These are phyloP conservation scores for Scedosporium apiospermum DNA, from an alignment of 2,329 filamentous ascomycete genomes.

Conservation along the genomic window DNA sequence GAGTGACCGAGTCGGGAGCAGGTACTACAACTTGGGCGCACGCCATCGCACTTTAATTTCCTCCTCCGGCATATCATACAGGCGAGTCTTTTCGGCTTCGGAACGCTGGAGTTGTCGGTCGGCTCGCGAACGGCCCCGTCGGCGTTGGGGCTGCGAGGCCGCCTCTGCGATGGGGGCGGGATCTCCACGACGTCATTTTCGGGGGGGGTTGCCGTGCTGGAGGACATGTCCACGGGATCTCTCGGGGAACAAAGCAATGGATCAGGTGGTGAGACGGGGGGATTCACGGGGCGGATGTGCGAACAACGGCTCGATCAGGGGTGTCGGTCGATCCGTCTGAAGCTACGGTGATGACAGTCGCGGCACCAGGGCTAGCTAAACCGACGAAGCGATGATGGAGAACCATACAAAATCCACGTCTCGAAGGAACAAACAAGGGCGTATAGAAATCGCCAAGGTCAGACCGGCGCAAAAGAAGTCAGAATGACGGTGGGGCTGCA, in stretches of 20 bases:
- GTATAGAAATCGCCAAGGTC: too few relatives aligned
- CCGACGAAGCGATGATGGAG: too few relatives aligned
- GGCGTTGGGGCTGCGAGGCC: conserved; percentile 16
- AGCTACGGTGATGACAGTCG: too few relatives aligned
- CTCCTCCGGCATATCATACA: conserved; percentile 90
- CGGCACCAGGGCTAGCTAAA: too few relatives aligned
- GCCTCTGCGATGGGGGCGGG: conserved; percentile 7
- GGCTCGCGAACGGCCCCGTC: conserved; percentile 30
- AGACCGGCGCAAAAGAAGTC: too few relatives aligned
- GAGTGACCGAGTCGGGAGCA: conserved; percentile 79
- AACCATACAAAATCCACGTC: too few relatives aligned
- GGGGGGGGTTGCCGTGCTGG: conserved; percentile 12
- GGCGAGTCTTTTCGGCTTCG: conserved; percentile 84
- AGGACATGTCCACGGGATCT: conserved; percentile 2
- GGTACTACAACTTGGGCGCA: conserved; percentile 76
- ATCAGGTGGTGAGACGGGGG: neutral
- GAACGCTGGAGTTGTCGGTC: conserved; percentile 47
- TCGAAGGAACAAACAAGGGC: too few relatives aligned
- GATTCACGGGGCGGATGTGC: neutral
- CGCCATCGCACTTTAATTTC: conserved; percentile 84
- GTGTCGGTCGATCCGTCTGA: too few relatives aligned
- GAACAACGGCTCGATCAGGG: too few relatives aligned
- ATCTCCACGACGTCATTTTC: conserved; percentile 10
- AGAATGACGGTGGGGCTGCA: too few relatives aligned
- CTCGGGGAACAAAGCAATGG: neutral